A percentile compares a stretch with the other conserved stretches of the same genome.
phyloP scores from a whole-genome alignment of 371 early-diverging fungal genomes.

The Syncephalastrum monosporum region DNA sequence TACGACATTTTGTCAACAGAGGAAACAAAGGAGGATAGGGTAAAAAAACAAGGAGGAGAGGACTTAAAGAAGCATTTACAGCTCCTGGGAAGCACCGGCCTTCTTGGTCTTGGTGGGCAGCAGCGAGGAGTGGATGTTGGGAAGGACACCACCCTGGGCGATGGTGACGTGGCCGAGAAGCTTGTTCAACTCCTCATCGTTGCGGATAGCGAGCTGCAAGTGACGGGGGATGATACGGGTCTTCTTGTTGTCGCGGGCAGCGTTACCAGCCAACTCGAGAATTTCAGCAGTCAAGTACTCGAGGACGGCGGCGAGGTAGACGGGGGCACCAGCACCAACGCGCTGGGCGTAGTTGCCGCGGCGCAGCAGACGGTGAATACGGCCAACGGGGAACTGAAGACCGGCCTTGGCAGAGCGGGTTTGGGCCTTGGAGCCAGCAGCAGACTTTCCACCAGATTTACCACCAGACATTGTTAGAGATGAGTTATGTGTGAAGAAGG shows the following conservation, averaged over 20 bases:
- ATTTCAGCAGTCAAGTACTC: constrained; percentile 97
- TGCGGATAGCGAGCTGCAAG: constrained; percentile 90
- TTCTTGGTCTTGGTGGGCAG: constrained; percentile 69
- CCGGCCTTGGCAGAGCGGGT: constrained; percentile 82
- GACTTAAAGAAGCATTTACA: constrained; percentile 24
- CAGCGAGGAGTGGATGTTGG: constrained; percentile 72
- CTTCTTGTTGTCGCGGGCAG: constrained; percentile 96
- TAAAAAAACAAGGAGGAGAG: too few species aligned
- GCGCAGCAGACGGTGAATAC: constrained; percentile 92
- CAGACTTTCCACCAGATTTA: constrained; percentile 51
- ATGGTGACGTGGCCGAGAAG: constrained; percentile 87
- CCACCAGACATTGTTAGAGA: constrained; percentile 39
- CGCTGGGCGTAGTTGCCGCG: constrained; percentile 95
- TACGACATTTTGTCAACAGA: too few species aligned
- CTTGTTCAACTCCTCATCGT: constrained; percentile 96
- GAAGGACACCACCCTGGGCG: constrained; percentile 87
- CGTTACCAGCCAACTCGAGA: constrained; percentile 94
- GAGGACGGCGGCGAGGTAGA: constrained; percentile 93
- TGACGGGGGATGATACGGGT: constrained; percentile 91
- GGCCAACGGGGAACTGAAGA: constrained; percentile 95
- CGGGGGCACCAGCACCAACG: constrained; percentile 92
- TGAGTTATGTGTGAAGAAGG: constrained; percentile 12
- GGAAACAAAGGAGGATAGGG: too few species aligned
- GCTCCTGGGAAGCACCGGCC: constrained; percentile 44
- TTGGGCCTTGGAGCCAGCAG: constrained; percentile 56